Evolutionary conservation across 2,329 filamentous ascomycete species (phyloP).

Genomic region (Colletotrichum eremochloae): DNA sequence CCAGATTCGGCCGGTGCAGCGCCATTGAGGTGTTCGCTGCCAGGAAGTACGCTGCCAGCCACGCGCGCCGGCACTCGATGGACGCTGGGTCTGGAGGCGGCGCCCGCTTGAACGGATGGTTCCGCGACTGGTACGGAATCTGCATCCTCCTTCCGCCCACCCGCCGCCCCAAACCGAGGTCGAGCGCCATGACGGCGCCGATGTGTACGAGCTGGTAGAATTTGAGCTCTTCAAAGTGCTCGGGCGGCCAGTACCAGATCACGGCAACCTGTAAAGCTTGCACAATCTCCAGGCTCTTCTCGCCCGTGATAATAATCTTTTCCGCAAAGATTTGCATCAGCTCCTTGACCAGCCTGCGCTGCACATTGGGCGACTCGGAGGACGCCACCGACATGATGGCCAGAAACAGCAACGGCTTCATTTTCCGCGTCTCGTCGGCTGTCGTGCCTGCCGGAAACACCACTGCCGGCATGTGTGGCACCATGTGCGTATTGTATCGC

Average conservation of each 20-base stretch:
- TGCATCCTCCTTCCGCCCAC: slow-evolving; percentile 18
- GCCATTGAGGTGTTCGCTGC: slow-evolving; percentile 72
- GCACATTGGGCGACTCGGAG: slow-evolving; percentile 67
- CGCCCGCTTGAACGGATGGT: slow-evolving; percentile 57
- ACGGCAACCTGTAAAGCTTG: slow-evolving; percentile 81
- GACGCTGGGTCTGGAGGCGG: slow-evolving; percentile 65
- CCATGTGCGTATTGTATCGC: slow-evolving; percentile 72
- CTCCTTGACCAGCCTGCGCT: slow-evolving; percentile 75
- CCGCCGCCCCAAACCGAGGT: slow-evolving; percentile 80
- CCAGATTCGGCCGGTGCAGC: slow-evolving; percentile 70
- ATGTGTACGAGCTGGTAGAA: slow-evolving; percentile 91
- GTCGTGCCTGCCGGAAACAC: slow-evolving; percentile 69
- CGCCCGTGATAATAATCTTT: slow-evolving; percentile 78
- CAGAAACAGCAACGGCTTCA: slow-evolving; percentile 77
- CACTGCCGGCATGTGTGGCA: slow-evolving; percentile 72
- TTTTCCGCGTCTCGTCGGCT: slow-evolving; percentile 66
- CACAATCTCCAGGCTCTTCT: slow-evolving; percentile 86
- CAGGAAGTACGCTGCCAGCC: slow-evolving; percentile 71
- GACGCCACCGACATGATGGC: slow-evolving; percentile 76
- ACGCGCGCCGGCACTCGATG: slow-evolving; percentile 68
- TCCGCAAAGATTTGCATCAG: slow-evolving; percentile 81
- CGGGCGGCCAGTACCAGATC: slow-evolving; percentile 89
- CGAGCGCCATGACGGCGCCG: slow-evolving; percentile 84
- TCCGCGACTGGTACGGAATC: slow-evolving; percentile 52
- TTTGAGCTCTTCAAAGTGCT: slow-evolving; percentile 87